Base-by-base conservation (phyloP, 2,329 filamentous ascomycete genomes). In the Ceratocystis destructans region DNA sequence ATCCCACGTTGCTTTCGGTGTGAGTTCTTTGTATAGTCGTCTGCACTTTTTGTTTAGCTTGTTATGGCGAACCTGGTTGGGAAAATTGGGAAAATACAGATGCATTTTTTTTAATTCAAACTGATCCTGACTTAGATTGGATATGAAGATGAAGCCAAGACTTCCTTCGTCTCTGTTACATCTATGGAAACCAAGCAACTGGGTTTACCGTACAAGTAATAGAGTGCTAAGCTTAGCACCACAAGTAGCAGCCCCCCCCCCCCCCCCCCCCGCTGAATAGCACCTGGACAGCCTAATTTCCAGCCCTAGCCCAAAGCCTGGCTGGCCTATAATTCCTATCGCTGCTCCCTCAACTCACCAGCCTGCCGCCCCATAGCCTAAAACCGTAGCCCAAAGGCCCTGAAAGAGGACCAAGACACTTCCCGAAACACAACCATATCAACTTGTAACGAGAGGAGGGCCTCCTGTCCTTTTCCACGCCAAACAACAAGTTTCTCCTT, bases 361-460 rank as follows among this genome's bases (percentile, higher is more conserved):
- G 37, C 37, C 37, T 41, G 10, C 37, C 12, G 10, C 37, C 12
- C 37, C 37, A 41, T n/a, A 17, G 22, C 48, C 48, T 53, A 28
- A 53, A 53, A 48, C 17, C n/a, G 8, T 55, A 55, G 20, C 50
- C 37, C 55, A 59, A n/a, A 20, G 1, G 12, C 55, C n/a, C 28
- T 25, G 22, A 10, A 57, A 28, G 55, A 37, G 53, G 55, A 37
- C 33, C 53, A 62, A 65, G 66, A 65, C 63, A 45, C 63, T 57
- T 46, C 63, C 57, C 66, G 66, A 68, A 68, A 68, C 66, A 68
- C 63, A 20, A 63, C 25, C 64, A 66, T 44, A 31, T 64, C 33
- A 68, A 68, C 64, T 64, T 65, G 66, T 65, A 68, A 68, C 66
- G 25, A 48, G 20, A 63, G 61, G 25, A 48, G 12, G 33, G 61